A percentile compares a stretch with the other conserved stretches of the same genome.
Conservation (phyloP, 805 yeast genomes). For the Starmerella asiatica region DNA sequence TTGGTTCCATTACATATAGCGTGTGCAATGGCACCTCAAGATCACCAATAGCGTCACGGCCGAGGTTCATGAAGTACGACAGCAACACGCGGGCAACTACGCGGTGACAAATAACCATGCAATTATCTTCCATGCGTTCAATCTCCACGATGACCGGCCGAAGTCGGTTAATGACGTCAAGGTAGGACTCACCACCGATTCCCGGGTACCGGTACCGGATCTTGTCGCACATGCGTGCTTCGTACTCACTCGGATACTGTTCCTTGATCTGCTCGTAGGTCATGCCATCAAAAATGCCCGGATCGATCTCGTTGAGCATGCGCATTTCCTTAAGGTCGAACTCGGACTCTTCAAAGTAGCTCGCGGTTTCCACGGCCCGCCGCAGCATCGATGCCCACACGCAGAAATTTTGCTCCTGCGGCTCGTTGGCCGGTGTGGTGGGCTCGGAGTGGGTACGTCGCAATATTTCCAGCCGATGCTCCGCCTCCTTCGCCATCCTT, state of each 20-base stretch:
- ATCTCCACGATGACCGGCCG: slow-evolving; percentile 85
- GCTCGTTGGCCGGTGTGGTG: slow-evolving; percentile 28
- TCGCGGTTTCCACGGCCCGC: slow-evolving; percentile 67
- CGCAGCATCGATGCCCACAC: slow-evolving; percentile 87
- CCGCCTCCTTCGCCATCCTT: slow-evolving; percentile 43
- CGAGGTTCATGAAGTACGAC: slow-evolving; percentile 77
- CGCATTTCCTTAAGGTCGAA: slow-evolving; percentile 78
- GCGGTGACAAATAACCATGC: slow-evolving; percentile 71
- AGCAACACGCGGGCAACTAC: slow-evolving; percentile 78
- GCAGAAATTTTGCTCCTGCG: slow-evolving; percentile 59
- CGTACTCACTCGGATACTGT: slow-evolving; percentile 63
- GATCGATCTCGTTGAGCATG: slow-evolving; percentile 86
- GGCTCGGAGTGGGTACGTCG: slow-evolving; percentile 25
- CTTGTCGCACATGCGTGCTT: slow-evolving; percentile 61
- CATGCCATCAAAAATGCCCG: slow-evolving; percentile 86
- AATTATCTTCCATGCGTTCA: slow-evolving; percentile 81
- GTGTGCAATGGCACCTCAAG: slow-evolving; percentile 89
- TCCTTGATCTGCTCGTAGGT: slow-evolving; percentile 76
- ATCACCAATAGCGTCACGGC: slow-evolving; percentile 66
- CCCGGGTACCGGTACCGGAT: slow-evolving; percentile 88
- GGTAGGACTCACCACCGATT: slow-evolving; percentile 88
- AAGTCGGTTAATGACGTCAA: slow-evolving; percentile 82
- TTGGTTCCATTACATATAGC: slow-evolving; percentile 76
- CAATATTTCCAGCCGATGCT: slow-evolving; percentile 34
- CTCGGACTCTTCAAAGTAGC: slow-evolving; percentile 55